Evolutionary conservation across 768 basidiomycete genomes (phyloP), one percentile per base, ranked within the genome.

Genomic region (Pleurotus pulmonarius): DNA sequence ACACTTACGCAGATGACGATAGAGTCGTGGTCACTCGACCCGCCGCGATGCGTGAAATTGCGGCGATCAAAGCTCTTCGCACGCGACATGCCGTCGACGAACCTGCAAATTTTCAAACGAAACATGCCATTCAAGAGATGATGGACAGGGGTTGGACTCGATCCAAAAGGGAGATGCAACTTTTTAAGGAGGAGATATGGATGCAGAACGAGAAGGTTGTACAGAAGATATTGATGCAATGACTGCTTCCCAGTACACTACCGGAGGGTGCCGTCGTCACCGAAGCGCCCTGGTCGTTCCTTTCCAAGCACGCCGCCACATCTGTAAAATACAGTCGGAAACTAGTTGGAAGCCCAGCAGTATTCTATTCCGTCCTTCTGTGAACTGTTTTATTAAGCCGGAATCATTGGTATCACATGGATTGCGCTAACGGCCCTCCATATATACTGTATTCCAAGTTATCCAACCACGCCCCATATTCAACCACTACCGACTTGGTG

Each of bases 31-130:
- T 77, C 49, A 72, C 70, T 7, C 69, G 75, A 3, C 75, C 76
- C 15, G 64, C 73, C 0, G 75, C 69, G 12, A 68, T 78, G 64
- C 65, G 70, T 7, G 75, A 77, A 58, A 66, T 77, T 13, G 67
- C 65, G 12, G 74, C 72, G 1, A 41, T 77, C 53, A 69, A 69
- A 52, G 69, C 71, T 5, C 66, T 78, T 16, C 72, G 75, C 5
- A 67, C 65, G 1, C 63, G 70, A 18, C 62, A 70, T 49, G 57
- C 64, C 7, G 24, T 20, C 12, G 24, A 18, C 20, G 8, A 40
- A 12, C 7, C n/a, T 12, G 6, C 39, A 13, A n/a, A 5, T 24
- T n/a, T 41, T 12, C 40, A 62, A 57, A 20, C 49, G 44, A 15
- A 58, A 47, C 26, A 58, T 61, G 69, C 56, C 2, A 67, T 73